Evolutionary conservation across 192 early-diverging fungal species (phyloP), one percentile per base, ranked within the genome.

Genomic region (Backusella tarrabulga): DNA sequence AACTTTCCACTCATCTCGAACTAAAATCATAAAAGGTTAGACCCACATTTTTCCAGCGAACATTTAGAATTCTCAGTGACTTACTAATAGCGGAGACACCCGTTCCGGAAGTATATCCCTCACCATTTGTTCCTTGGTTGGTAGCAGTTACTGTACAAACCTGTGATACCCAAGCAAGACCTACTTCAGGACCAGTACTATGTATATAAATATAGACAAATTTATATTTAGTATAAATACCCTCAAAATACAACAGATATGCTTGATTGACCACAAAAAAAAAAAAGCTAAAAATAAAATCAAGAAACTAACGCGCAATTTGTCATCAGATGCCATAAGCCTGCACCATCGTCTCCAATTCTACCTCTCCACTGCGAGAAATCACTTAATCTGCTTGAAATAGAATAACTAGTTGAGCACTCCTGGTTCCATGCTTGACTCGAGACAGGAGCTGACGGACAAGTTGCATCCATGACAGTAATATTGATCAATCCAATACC

Each of bases 251-350:
- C 87, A 54, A 19, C 52, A 19, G 23, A 54, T 54, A 21, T 23
- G 1, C 6, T 23, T 11, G 54, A 19, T 56, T 56, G 54, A 26
- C 54, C 54, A 56, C 54, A 60, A 54, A 54, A 46, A 54, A 54
- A 21, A 17, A 52, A 54, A 54, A 54, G 6, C n/a, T n/a, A 50
- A 50, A 50, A 50, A 44, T 17, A 56, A 56, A 21, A 40, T 40
- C 1, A 26, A 23, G 4, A 63, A 63, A 63, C 79, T 83, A 77
- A 87, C 42, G 88, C 83, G 77, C 91, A 92, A 67, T 88, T 86
- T 17, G 96, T 96, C 96, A 98, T 93, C 46, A 98, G 83, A 83
- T 97, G 96, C 97, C 97, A 98, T 52, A 98, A 83, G 6, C 94
- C 94, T 4, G 90, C 89, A 14, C 91, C 87, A 83, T 97, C 96